phyloP scores from a whole-genome alignment of 1,139 yeast species.

The Sugiyamaella pinicola region DNA sequence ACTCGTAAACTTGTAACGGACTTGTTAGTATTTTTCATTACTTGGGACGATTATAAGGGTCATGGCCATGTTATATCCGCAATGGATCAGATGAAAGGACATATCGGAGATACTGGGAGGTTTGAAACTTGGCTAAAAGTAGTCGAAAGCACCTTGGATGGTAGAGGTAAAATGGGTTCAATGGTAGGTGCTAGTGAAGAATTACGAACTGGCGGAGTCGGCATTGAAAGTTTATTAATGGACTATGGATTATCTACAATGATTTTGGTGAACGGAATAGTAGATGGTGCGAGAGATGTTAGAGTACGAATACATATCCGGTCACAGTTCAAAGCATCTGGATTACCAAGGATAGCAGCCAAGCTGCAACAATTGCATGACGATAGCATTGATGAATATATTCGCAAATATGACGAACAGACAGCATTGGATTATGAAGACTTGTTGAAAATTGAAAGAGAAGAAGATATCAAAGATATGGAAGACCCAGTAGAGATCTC shows the following conservation, averaged over 20 bases:
- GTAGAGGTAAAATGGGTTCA: slow-evolving; percentile 87
- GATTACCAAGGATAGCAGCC: slow-evolving; percentile 63
- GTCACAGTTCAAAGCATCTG: slow-evolving; percentile 75
- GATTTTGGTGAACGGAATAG: slow-evolving; percentile 72
- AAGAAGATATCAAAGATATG: slow-evolving; percentile 50
- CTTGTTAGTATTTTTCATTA: slow-evolving; percentile 59
- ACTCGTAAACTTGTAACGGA: slow-evolving; percentile 85
- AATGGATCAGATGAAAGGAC: slow-evolving; percentile 61
- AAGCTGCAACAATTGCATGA: slow-evolving; percentile 64
- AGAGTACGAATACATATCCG: slow-evolving; percentile 74
- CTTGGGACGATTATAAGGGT: slow-evolving; percentile 55
- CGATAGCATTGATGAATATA: slow-evolving; percentile 66
- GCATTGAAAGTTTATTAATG: slow-evolving; percentile 68
- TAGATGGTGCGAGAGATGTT: slow-evolving; percentile 63
- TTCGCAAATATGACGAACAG: slow-evolving; percentile 62
- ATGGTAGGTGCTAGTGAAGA: slow-evolving; percentile 95
- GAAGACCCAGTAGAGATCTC: slow-evolving; percentile 74
- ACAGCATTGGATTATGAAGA: slow-evolving; percentile 74
- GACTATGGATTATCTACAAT: slow-evolving; percentile 83
- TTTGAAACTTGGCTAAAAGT: slow-evolving; percentile 85
- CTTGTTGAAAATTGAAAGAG: slow-evolving; percentile 59
- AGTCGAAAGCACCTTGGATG: slow-evolving; percentile 75
- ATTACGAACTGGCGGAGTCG: slow-evolving; percentile 59
- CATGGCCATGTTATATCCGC: slow-evolving; percentile 66
- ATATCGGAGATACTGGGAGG: slow-evolving; percentile 62